Conservation (phyloP, 495 filamentous ascomycete genomes). For the Friedmanniomyces endolithicus region DNA sequence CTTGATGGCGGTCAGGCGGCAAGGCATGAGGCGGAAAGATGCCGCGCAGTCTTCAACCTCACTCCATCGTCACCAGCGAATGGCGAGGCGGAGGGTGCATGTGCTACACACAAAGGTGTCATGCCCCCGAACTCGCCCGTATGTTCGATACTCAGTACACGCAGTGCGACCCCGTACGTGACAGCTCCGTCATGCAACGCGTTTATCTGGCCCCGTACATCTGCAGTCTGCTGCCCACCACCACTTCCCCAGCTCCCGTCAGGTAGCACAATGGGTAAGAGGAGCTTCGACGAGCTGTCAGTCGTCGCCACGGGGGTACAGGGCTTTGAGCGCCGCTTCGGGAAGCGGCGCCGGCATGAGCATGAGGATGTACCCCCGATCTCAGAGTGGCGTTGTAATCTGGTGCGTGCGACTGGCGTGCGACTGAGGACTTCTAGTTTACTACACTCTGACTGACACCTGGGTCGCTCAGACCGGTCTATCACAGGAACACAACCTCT, state of each 20-base stretch:
- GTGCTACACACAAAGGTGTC: neutral
- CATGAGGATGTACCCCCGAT: constrained; percentile 10
- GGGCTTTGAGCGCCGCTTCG: constrained; percentile 7
- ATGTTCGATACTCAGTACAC: neutral
- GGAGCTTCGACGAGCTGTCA: constrained; percentile 6
- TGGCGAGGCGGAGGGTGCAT: neutral
- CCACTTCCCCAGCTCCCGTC: neutral
- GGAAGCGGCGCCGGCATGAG: constrained; percentile 9
- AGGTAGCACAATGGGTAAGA: constrained; percentile 10
- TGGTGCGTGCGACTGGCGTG: constrained; percentile 32
- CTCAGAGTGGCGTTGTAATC: constrained; percentile 39
- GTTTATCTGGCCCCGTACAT: neutral
- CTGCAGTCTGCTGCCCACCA: neutral
- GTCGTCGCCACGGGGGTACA: constrained; percentile 15
- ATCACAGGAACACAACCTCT: constrained; percentile 50
- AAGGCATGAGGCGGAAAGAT: too few species aligned
- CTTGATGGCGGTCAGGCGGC: too few species aligned
- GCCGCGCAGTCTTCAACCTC: neutral
- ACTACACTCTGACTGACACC: neutral
- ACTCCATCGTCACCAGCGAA: neutral
- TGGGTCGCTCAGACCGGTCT: constrained; percentile 35
- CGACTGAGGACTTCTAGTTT: neutral
- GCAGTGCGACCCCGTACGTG: neutral
- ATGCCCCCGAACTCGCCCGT: neutral
- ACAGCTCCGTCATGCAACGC: neutral